Evolutionary conservation across 768 basidiomycete genomes (phyloP).

Genomic region (Suillus paluster): DNA sequence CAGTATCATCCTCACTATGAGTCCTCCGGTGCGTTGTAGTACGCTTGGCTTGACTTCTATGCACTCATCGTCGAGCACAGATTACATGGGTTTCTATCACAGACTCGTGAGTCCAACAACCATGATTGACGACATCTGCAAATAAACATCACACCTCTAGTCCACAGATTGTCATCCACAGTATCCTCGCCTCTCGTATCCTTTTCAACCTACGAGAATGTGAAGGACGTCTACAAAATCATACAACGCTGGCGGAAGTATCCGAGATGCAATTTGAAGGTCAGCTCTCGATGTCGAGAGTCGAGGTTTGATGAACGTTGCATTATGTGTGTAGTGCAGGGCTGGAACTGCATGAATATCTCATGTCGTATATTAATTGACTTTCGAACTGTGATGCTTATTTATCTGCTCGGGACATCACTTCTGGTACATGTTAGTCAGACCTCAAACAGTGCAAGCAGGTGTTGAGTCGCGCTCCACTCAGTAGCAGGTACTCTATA

Average conservation of each 20-base stretch:
- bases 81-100: background rate
- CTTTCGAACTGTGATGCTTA: background rate
- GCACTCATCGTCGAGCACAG: background rate
- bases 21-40: too few relatives aligned
- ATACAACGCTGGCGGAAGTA: background rate
- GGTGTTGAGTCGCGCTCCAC: too few relatives aligned
- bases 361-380: background rate
- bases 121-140: too few relatives aligned
- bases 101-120: background rate
- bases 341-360: background rate
- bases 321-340: background rate
- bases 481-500: too few relatives aligned
- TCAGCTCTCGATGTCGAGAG: background rate
- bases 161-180: slow-evolving; percentile 4
- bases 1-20: too few relatives aligned
- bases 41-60: background rate
- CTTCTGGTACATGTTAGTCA: too few relatives aligned
- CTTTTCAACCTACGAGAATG: slow-evolving; percentile 7
- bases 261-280: background rate
- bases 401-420: background rate
- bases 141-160: background rate
- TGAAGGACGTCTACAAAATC: background rate
- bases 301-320: background rate
- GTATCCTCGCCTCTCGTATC: slow-evolving; percentile 1
- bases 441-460: too few relatives aligned